phyloP scores from a whole-genome alignment of 2,329 filamentous ascomycete species.

The Trichoderma guizhouense region DNA sequence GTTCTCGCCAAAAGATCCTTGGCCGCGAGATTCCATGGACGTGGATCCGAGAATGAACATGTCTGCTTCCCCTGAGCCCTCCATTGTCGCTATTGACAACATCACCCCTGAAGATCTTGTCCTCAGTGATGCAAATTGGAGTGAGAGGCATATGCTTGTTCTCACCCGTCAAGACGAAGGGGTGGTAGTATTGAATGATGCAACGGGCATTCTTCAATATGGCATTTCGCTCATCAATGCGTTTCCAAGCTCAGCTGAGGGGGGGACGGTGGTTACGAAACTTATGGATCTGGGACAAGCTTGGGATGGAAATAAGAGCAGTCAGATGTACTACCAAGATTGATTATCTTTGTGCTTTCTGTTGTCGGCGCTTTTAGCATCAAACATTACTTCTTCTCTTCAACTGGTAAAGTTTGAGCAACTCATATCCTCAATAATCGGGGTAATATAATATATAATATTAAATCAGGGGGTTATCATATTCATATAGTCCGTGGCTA shows the following conservation, averaged over 20 bases:
- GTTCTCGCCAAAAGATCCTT: not conserved
- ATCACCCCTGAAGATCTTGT: not conserved
- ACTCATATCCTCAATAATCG: not conserved
- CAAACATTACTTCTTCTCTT: not conserved
- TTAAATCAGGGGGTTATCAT: not conserved
- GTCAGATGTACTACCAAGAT: not conserved
- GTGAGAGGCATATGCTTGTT: not conserved
- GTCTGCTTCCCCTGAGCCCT: not conserved
- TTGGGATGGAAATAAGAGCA: not conserved
- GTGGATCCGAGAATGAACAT: not conserved
- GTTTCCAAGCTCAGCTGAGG: not conserved
- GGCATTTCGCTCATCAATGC: slow-evolving; percentile 3
- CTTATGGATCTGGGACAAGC: not conserved
- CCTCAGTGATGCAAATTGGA: not conserved
- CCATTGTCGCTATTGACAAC: not conserved
- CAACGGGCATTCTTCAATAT: slow-evolving; percentile 1
- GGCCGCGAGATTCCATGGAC: not conserved
- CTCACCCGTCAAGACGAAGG: not conserved
- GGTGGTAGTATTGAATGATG: not conserved
- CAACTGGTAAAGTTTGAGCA: not conserved
- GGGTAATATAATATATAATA: not conserved
- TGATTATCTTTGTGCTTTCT: not conserved
- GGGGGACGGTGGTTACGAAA: not conserved
- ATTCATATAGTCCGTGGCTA: not conserved
- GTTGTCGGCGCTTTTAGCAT: not conserved